Percentiles rank a stretch among this genome's conserved stretches.
These are phyloP conservation scores for Phallus indusiatus DNA, from an alignment of 768 basidiomycete genomes.

Conservation along the genomic window DNA sequence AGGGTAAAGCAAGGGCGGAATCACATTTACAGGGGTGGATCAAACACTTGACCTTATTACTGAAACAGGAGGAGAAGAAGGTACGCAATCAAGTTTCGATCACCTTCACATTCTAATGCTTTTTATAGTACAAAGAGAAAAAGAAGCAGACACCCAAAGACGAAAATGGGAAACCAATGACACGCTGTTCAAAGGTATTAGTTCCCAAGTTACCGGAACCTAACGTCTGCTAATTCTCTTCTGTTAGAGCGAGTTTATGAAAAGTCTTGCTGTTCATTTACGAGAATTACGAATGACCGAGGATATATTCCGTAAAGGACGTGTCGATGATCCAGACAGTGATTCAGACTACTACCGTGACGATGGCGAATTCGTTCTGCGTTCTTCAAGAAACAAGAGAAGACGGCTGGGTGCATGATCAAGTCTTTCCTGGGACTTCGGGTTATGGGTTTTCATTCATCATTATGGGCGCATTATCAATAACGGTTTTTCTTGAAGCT, in stretches of 20 bases:
- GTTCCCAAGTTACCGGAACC: not conserved
- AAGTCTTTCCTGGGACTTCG: not conserved
- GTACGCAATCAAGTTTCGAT: slow-evolving; percentile 23
- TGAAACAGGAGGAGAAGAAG: slow-evolving; percentile 63
- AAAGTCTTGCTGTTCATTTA: slow-evolving; percentile 46
- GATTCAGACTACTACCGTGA: slow-evolving; percentile 5
- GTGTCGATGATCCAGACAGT: not conserved
- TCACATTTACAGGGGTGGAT: slow-evolving; percentile 57
- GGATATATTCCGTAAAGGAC: not conserved
- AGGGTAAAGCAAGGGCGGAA: slow-evolving; percentile 30
- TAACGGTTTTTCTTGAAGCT: not conserved
- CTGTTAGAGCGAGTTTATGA: slow-evolving; percentile 59
- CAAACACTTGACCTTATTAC: slow-evolving; percentile 47
- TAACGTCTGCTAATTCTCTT: not conserved
- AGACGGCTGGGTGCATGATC: not conserved
- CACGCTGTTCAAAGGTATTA: slow-evolving; percentile 51
- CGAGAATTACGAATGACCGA: slow-evolving; percentile 55
- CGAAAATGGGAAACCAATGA: slow-evolving; percentile 32
- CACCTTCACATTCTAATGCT: not conserved
- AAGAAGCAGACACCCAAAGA: slow-evolving; percentile 46
- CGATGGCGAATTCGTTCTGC: slow-evolving; percentile 6
- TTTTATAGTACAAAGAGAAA: slow-evolving; percentile 47
- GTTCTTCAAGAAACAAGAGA: not conserved
- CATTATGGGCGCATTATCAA: not conserved
- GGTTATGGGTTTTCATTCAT: not conserved